Conservation (phyloP, 352 stramenopile genomes). For the Stramenopiles sp. region DNA sequence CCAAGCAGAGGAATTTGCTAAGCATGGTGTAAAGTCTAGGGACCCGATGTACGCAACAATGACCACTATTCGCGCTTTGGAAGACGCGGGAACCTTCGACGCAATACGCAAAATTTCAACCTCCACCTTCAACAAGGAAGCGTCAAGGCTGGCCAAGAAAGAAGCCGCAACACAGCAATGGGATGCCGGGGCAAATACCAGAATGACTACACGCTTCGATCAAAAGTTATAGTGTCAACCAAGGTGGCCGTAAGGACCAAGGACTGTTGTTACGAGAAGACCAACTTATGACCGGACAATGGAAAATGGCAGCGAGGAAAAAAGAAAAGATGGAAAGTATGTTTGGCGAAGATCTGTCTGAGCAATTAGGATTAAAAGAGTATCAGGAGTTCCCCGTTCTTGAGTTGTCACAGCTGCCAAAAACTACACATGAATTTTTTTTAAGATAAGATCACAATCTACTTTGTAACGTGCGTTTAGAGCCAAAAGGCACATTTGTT, state of each 20-base stretch:
- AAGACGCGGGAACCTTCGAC: neutral
- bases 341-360: slow-evolving; percentile 78
- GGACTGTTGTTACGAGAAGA: slow-evolving; percentile 90
- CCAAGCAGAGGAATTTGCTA: neutral
- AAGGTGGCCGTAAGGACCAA: slow-evolving; percentile 45
- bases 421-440: too few species aligned
- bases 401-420: too few species aligned
- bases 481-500: too few species aligned
- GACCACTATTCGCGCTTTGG: neutral
- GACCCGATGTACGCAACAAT: neutral
- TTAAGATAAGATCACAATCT: too few species aligned
- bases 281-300: slow-evolving; percentile 84
- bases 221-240: neutral
- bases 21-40: neutral
- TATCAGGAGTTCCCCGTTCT: too few species aligned
- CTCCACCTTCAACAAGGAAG: neutral
- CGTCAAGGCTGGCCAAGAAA: neutral
- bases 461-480: too few species aligned
- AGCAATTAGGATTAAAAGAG: slow-evolving; percentile 66
- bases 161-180: neutral
- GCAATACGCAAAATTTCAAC: neutral
- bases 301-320: slow-evolving; percentile 60
- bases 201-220: neutral
- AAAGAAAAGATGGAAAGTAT: slow-evolving; percentile 38
- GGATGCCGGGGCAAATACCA: neutral